phyloP scores from a whole-genome alignment of 177 flowering plant genomes.

The Vitis hybrid region DNA sequence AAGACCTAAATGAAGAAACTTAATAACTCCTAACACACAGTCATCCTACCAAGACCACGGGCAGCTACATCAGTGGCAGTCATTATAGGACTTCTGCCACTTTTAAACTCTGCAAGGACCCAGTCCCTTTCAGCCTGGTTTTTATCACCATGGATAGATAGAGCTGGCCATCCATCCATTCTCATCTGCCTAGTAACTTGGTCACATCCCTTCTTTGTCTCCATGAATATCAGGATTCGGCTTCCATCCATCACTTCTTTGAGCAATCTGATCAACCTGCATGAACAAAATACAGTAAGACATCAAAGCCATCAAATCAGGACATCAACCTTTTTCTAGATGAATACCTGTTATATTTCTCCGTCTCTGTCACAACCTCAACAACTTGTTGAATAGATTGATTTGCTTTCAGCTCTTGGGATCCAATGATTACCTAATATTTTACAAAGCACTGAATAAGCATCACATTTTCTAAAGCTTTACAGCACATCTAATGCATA shows the following conservation, averaged over 20 bases:
- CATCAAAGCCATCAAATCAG: constrained; percentile 3
- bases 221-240: constrained; percentile 77
- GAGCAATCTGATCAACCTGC: constrained; percentile 78
- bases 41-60: constrained; percentile 99
- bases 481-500: neutral
- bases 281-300: constrained; percentile 2
- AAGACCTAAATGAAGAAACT: constrained; percentile 31
- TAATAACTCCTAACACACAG: constrained; percentile 56
- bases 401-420: constrained; percentile 87
- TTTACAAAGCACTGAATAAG: constrained; percentile 1
- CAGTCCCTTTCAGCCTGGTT: constrained; percentile 95
- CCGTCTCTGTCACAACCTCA: constrained; percentile 75
- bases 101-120: constrained; percentile 94
- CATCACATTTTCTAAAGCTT: neutral
- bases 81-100: constrained; percentile 98
- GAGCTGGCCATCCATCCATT: constrained; percentile 99
- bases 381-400: constrained; percentile 85
- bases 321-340: constrained; percentile 9
- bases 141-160: constrained; percentile 98
- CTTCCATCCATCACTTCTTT: constrained; percentile 81
- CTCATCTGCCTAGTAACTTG: constrained; percentile 87
- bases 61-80: constrained; percentile 99
- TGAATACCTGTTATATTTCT: constrained; percentile 85
- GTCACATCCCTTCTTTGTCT: constrained; percentile 97
- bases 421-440: constrained; percentile 83